Base-by-base conservation (phyloP, 352 stramenopile species). In the Blastocystis sp. region DNA sequence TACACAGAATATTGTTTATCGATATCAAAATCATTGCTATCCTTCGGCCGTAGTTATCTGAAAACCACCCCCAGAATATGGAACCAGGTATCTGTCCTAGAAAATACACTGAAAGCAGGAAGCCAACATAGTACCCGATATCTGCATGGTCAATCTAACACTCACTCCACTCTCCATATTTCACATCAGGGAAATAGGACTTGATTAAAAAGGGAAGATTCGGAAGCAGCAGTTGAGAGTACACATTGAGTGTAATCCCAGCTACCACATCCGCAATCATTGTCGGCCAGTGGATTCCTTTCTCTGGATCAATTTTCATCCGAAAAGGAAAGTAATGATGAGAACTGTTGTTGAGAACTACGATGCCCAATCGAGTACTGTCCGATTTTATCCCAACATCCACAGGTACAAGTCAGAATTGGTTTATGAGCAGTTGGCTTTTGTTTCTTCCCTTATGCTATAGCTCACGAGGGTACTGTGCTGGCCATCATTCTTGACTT, bases 31-130 rank as follows among this genome's bases (percentile, higher is more conserved):
- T 79, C 45, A 61, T 59, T 20, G 54, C 26, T 9, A 34, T 55
- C 56, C 77, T 56, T 39, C 77, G 77, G 53, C 77, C 77, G 29
- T 68, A 77, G 43, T 9, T 50, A 77, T 88, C 77, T 20, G 77
- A 59, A 77, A 61, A 88, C 77, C 77, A 88, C 53, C 77, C 77
- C 77, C 77, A 88, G 15, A 88, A 77, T 13, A 88, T 56, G 15
- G 62, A 79, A 2, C 77, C 77, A 9, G 77, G 77, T n/a, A 88
- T 76, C 26, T 79, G 62, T 7, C 77, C 77, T 41, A 88, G 77
- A 26, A 64, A 88, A 34, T 53, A 88, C 2, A 79, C 13, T 6
- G 77, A 76, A 50, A 79, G 20, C 26, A 88, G 26, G 66, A 63
- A 76, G 23, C 77, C 77, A 54, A 61, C 62, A 55, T 88, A 88